Evolutionary conservation across 306 rosid species (phyloP), one percentile per base, ranked within the genome.

Genomic region (Vigna unguiculata): DNA sequence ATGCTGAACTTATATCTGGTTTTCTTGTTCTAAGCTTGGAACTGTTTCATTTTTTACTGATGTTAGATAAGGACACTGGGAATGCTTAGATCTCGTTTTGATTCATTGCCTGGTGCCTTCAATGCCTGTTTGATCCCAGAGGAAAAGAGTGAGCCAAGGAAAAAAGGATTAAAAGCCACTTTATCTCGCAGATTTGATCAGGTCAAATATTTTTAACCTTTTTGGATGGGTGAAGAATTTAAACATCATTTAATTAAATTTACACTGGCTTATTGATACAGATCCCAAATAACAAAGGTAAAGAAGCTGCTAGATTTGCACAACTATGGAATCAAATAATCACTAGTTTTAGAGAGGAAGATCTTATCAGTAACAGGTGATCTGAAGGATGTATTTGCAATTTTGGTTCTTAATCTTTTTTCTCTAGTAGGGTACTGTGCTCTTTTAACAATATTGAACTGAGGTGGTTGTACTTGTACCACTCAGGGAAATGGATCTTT

Each of bases 281-380:
- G 98, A 80, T 80, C 79, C 87, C 93, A 78, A 80, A 88, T 15
- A 86, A 85, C 85, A 90, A 92, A 82, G 98, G 84, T 78, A 91
- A 91, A 83, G 93, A 82, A 76, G 97, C 95, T 59, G 98, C 98
- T n/a, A 90, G 90, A 79, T 95, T 95, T 84, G 98, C 98, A 30
- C 98, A 95, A 80, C 81, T 95, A 46, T 95, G 98, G 98, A 95
- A 95, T 85, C 90, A 89, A 84, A 89, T 95, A 74, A 92, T 95
- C 79, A 88, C 87, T 36, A 92, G 97, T 78, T 95, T 95, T 83
- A 86, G 98, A 65, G 97, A 95, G 63, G 98, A 95, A 86, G 98
- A 95, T 88, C 98, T 95, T 72, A 95, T 95, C 69, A 85, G 88
- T 64, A 13, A 90, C 73, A 89, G 96, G 98, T 95, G 76, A 72